phyloP scores from a whole-genome alignment of 495 filamentous ascomycete genomes.

The Talaromyces ruber region DNA sequence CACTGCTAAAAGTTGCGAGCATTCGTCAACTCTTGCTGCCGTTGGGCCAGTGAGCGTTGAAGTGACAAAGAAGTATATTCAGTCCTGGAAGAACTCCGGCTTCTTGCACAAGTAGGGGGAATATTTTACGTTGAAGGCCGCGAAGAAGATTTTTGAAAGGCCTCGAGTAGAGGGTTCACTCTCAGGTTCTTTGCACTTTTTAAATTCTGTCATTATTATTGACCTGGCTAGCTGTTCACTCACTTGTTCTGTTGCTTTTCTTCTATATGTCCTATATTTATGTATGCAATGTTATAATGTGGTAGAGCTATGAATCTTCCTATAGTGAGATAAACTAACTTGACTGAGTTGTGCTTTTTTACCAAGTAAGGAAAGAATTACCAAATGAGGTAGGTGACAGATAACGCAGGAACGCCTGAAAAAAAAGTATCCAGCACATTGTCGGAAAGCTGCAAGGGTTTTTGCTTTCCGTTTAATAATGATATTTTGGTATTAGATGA shows the following conservation, averaged over 20 bases:
- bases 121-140: background rate
- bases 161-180: background rate
- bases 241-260: background rate
- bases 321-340: too few species aligned
- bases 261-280: background rate
- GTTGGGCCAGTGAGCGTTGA: slow-evolving; percentile 30
- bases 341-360: background rate
- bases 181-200: background rate
- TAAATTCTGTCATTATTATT: background rate
- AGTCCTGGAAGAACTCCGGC: slow-evolving; percentile 29
- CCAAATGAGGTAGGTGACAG: background rate
- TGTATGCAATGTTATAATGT: background rate
- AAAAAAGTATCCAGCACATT: background rate
- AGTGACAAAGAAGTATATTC: slow-evolving; percentile 29
- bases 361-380: background rate
- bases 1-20: slow-evolving; percentile 25
- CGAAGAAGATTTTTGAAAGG: background rate
- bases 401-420: background rate
- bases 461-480: too few species aligned
- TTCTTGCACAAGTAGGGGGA: slow-evolving; percentile 12
- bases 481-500: too few species aligned
- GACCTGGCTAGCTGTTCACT: background rate
- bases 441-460: too few species aligned
- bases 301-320: background rate
- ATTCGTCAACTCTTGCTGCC: slow-evolving; percentile 28